Evolutionary conservation across 1,139 yeast species (phyloP).

Genomic region (Arxiozyma slooffiae): DNA sequence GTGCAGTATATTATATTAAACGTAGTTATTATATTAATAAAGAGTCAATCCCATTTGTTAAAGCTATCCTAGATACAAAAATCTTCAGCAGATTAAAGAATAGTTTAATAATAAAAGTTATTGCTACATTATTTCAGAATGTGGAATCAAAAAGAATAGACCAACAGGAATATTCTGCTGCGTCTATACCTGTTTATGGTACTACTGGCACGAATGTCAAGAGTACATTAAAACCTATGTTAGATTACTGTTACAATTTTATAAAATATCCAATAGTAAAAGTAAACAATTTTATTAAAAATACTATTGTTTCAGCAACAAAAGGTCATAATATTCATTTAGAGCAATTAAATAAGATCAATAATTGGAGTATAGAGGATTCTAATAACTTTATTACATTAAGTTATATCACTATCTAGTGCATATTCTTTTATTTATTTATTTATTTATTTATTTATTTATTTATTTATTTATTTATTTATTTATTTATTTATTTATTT

Average conservation of each 20-base stretch:
- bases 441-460: background rate
- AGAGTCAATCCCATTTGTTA: background rate
- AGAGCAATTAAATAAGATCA: background rate
- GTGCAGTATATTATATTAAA: conserved; percentile 17
- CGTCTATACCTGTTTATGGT: background rate
- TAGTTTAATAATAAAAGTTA: background rate
- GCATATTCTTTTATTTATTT: background rate
- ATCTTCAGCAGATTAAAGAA: background rate
- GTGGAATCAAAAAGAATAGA: background rate
- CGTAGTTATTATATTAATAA: background rate
- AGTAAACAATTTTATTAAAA: conserved; percentile 3
- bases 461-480: too few relatives aligned
- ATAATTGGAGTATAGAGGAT: conserved; percentile 4
- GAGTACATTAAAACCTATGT: background rate
- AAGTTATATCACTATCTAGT: conserved; percentile 1
- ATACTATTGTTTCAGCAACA: background rate
- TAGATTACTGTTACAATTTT: background rate
- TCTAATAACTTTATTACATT: conserved; percentile 3
- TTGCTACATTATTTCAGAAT: background rate
- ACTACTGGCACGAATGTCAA: background rate
- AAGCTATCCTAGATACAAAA: background rate
- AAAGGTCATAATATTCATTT: background rate
- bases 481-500: too few relatives aligned
- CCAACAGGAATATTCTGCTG: background rate
- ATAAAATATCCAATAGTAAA: conserved; percentile 10